Evolutionary conservation across 345 rosid species (phyloP), one percentile per base, ranked within the genome.

Genomic region (Arabis hirsuta): DNA sequence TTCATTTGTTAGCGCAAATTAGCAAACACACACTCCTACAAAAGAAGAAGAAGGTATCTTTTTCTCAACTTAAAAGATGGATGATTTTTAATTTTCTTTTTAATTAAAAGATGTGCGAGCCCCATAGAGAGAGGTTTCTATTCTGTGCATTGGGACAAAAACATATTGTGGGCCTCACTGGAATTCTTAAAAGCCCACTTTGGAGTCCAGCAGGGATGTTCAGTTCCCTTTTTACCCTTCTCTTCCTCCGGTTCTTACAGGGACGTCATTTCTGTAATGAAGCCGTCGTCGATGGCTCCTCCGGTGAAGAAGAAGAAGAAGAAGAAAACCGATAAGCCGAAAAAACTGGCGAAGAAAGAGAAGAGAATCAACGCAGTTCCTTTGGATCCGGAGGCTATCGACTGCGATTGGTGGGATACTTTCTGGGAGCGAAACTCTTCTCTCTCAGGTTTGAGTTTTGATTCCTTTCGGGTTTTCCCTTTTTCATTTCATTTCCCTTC

Each of bases 401-500:
- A 93, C 55, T 85, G 96, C 61, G 97, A 90, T 65, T 93, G 98
- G 98, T 93, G 98, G 98, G 87, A 81, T 38, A 71, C 78, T 77
- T 93, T 93, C 92, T 87, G 86, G 89, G 83, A 50, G 67, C 87
- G 83, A 74, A 90, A 90, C 77, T 85, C 92, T 74, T 82, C 90
- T 12, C 58, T 73, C 69, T 67, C 89, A 87, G 96, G 86, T 36
- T 27, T 3, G 29, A 27, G 24, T 22, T 22, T 22, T 22, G 24
- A 22, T 22, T 22, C 24, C 24, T 16, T 16, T 16, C 16, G 16
- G 16, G 16, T 16, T 16, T 16, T 22, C 36, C 36, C 36, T 16
- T 16, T 16, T 16, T 16, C 8, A 32, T 5, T 32, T 32, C 32
- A 29, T 29, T 29, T 5, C 32, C 4, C 32, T 29, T 29, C 32